Conservation (phyloP, 2,329 filamentous ascomycete species). For the Arthrinium phaeospermum region DNA sequence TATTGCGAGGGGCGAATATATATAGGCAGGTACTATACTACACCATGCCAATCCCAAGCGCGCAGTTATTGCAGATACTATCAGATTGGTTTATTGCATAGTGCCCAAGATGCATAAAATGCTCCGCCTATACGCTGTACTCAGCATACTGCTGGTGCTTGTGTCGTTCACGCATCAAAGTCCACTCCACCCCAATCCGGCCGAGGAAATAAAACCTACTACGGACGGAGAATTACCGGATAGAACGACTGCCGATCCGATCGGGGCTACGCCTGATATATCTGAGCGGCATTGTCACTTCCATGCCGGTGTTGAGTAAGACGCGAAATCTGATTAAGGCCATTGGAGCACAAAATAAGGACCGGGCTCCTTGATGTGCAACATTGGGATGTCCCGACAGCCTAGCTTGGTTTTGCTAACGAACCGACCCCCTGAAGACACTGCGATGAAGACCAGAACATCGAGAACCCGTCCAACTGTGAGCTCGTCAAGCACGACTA, state of each 20-base stretch:
- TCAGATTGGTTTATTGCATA: not conserved
- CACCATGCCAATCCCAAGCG: too few species aligned
- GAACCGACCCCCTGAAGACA: not conserved
- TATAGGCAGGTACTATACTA: not conserved
- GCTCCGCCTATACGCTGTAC: not conserved
- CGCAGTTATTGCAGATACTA: rapidly evolving
- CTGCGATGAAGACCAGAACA: not conserved
- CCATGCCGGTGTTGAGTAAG: slow-evolving; percentile 19
- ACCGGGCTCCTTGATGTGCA: not conserved
- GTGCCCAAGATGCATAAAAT: not conserved
- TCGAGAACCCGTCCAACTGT: not conserved
- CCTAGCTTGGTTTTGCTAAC: not conserved
- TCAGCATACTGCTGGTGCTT: not conserved
- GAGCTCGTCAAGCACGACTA: not conserved
- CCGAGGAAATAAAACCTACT: not conserved
- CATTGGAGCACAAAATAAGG: not conserved
- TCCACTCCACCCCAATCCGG: not conserved
- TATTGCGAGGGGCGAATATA: not conserved
- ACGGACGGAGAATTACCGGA: not conserved
- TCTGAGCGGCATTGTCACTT: not conserved
- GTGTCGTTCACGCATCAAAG: not conserved
- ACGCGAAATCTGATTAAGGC: not conserved
- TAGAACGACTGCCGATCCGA: not conserved
- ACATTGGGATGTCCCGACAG: slow-evolving; percentile 19
- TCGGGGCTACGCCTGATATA: rapidly evolving